These are phyloP conservation scores for Trichoderma sp. DNA, from an alignment of 2,329 filamentous ascomycete genomes.

Conservation along the genomic window DNA sequence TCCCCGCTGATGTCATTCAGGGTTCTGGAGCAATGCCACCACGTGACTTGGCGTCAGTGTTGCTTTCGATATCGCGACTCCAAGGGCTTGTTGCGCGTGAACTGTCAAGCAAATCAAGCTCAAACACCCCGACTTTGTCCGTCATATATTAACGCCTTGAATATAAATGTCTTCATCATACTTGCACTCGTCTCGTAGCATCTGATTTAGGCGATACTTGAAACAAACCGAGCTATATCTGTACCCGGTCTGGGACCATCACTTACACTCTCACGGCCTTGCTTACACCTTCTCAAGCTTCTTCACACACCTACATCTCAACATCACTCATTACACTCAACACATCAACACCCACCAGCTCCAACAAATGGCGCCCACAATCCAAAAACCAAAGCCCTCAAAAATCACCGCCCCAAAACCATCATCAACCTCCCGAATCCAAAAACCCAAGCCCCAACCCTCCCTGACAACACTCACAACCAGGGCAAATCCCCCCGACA, in stretches of 20 bases:
- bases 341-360: neutral
- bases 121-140: neutral
- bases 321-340: neutral
- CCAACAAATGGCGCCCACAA: neutral
- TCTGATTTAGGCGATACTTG: too few species aligned
- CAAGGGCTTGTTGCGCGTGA: neutral
- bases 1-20: slow-evolving; percentile 22
- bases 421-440: slow-evolving; percentile 14
- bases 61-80: slow-evolving; percentile 33
- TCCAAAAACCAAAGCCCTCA: slow-evolving; percentile 23
- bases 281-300: too few species aligned
- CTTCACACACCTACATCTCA: neutral
- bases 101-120: too few species aligned
- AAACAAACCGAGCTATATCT: too few species aligned
- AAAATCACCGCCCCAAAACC: neutral
- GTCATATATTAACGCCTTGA: slow-evolving; percentile 1
- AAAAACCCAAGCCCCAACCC: neutral
- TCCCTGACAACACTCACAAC: neutral
- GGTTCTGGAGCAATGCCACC: neutral
- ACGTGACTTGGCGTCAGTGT: slow-evolving; percentile 32
- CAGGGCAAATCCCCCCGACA: neutral
- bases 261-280: neutral
- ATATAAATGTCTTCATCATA: too few species aligned
- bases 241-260: neutral
- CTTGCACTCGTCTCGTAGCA: too few species aligned